Evolutionary conservation across 257 asterid species (phyloP), one percentile per base, ranked within the genome.

Genomic region (Solanum bulbocastanum): DNA sequence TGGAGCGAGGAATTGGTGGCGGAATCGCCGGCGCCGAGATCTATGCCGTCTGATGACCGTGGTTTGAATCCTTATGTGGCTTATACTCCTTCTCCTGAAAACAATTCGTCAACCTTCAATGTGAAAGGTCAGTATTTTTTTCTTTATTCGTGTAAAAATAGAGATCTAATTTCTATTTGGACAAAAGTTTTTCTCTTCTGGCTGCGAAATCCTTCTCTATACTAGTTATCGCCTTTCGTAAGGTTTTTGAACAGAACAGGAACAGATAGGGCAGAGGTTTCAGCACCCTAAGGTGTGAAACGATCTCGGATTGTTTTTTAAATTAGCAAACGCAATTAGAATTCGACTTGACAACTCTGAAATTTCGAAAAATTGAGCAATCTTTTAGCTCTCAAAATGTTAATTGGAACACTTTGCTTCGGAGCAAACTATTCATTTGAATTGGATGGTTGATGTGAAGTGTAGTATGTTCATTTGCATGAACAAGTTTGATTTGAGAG

Each of bases 51-150:
- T 3, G 94, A 92, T 87, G 86, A 85, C 25, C 93, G 86, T 73
- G 97, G 95, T 89, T 90, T 96, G 88, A 92, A 94, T 90, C 98
- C 96, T 9, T 94, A 95, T 87, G 94, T 92, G 27, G 90, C 93
- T 91, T 90, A 93, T 92, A 52, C 98, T 73, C 91, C 94, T 13
- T 91, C 96, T 68, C 88, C 94, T 32, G 88, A 92, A 49, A 68
- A 87, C 72, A 87, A 92, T 90, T 69, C 95, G 12, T 88, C 95
- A 58, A 91, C 98, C 1, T 91, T 94, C 91, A 92, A 95, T 89
- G 89, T 97, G 88, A 97, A 94, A 94, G 93, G 99, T 96, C 76
- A 83, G 92, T 35, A 71, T 71, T 16, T 71, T 18, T 68, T 27
- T 27, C 37, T 68, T 68, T 12, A 27, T 27, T 68, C 36, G 74